Evolutionary conservation across 768 basidiomycete species (phyloP).

Genomic region (Phanerochaete carnosa): DNA sequence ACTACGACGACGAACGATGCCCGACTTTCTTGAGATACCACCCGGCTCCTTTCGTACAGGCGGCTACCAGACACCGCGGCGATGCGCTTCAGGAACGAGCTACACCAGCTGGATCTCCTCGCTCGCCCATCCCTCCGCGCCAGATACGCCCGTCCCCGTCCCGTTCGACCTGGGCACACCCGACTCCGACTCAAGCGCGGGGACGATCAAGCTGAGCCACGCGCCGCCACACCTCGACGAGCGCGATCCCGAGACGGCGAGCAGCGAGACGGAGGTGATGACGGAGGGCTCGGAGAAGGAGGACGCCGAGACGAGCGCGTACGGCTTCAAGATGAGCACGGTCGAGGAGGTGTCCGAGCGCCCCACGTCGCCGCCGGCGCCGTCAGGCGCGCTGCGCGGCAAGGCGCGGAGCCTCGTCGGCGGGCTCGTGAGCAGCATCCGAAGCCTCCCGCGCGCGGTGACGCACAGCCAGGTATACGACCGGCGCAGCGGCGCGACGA

Average conservation of each 20-base stretch:
- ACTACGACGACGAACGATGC: background rate
- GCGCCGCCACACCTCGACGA: background rate
- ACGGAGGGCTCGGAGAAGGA: background rate
- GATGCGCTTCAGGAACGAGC: slow-evolving; percentile 3
- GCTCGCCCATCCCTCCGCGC: slow-evolving; percentile 3
- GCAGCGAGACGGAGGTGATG: slow-evolving; percentile 5
- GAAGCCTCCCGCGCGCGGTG: slow-evolving; percentile 14
- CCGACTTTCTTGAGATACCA: background rate
- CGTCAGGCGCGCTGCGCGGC: background rate
- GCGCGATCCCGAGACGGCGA: background rate
- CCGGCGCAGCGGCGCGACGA: background rate
- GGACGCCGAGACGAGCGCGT: background rate
- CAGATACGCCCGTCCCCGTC: background rate
- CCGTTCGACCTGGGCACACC: background rate
- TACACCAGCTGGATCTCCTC: slow-evolving; percentile 12
- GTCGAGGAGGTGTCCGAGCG: slow-evolving; percentile 9
- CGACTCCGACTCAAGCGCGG: background rate
- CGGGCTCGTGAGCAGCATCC: slow-evolving; percentile 13
- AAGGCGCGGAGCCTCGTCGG: slow-evolving; percentile 14
- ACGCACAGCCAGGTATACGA: slow-evolving; percentile 15
- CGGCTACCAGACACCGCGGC: background rate
- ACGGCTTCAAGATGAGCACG: slow-evolving; percentile 2
- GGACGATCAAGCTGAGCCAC: slow-evolving; percentile 6
- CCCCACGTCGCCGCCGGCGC: background rate
- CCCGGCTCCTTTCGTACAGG: background rate